Percentiles rank a stretch among this genome's conserved stretches.
Evolutionary conservation across 345 rosid species (phyloP).

Genomic region (Gossypium rotundifolium): DNA sequence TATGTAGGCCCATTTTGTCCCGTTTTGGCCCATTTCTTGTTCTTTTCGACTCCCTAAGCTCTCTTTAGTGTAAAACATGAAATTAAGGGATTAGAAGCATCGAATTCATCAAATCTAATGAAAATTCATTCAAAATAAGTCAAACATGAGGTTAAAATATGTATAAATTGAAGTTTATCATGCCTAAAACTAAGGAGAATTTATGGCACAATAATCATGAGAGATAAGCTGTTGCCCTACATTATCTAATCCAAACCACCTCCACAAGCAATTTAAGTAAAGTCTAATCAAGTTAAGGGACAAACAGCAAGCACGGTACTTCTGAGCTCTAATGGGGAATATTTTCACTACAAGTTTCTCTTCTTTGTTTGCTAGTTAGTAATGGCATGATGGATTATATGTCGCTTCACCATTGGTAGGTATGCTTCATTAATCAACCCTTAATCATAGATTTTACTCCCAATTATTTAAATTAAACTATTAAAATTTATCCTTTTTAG

Average conservation of each 20-base stretch:
- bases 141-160: no score
- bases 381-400: not conserved
- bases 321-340: not conserved
- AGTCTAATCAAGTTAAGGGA: not conserved
- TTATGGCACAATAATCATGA: not conserved
- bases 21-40: no score
- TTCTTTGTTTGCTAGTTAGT: not conserved
- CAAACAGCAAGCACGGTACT: not conserved
- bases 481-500: no score
- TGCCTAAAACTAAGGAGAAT: no score
- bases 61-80: no score
- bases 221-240: not conserved
- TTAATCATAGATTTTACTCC: not conserved
- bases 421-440: not conserved
- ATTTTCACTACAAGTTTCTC: not conserved
- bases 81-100: no score
- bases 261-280: not conserved
- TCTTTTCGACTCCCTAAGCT: no score
- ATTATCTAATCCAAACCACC: slow-evolving; percentile 5
- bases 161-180: no score
- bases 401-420: not conserved
- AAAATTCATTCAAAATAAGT: no score
- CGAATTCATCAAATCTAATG: no score
- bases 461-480: no score
- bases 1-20: no score